A percentile compares a stretch with the other conserved stretches of the same genome.
phyloP scores from a whole-genome alignment of 2,329 filamentous ascomycete species.

The Cladosporium sp. region DNA sequence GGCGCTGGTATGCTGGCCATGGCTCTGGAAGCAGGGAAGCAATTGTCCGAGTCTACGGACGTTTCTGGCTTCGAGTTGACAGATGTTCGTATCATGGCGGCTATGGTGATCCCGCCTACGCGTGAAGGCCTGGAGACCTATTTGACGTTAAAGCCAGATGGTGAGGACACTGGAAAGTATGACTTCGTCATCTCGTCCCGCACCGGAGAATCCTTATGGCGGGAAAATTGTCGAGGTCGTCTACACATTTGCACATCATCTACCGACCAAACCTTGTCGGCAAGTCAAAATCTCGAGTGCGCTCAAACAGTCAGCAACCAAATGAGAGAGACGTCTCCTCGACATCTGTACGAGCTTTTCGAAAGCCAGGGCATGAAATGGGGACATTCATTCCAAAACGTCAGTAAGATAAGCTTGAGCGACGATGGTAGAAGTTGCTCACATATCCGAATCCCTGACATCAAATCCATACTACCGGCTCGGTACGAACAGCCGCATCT shows the following conservation, averaged over 20 bases:
- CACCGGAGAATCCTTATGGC: neutral
- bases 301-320: neutral
- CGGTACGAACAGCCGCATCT: neutral
- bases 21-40: conserved; percentile 18
- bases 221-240: neutral
- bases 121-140: neutral
- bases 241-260: neutral
- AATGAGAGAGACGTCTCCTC: neutral
- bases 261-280: neutral
- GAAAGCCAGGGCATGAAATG: neutral
- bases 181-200: neutral
- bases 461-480: neutral
- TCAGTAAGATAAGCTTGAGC: neutral
- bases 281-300: neutral
- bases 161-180: neutral
- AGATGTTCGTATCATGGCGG: neutral
- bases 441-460: neutral
- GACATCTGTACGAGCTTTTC: neutral
- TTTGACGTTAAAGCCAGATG: neutral
- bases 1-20: conserved; percentile 16
- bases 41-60: neutral
- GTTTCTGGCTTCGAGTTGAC: neutral
- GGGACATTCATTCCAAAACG: neutral
- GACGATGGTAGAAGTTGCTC: neutral
- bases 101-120: neutral